A percentile compares a stretch with the other conserved stretches of the same genome.
phyloP scores from a whole-genome alignment of 2,329 filamentous ascomycete genomes.

The Phaeosphaeria sp. region DNA sequence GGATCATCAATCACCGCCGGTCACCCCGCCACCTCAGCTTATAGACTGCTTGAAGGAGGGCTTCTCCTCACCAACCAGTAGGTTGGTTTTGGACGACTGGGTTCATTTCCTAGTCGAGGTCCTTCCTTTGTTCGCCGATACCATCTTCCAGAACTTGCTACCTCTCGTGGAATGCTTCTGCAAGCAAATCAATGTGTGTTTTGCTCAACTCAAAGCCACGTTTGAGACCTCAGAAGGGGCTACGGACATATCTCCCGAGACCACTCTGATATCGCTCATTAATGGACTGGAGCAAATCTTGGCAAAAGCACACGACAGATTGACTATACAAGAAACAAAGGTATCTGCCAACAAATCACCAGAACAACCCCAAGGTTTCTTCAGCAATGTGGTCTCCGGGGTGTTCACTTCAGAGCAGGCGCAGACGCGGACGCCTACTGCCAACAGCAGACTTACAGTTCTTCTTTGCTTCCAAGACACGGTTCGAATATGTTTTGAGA shows the following conservation, averaged over 20 bases:
- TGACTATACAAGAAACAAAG: constrained; percentile 77
- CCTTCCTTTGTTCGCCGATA: constrained; percentile 80
- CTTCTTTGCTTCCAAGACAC: constrained; percentile 97
- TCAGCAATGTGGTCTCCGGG: constrained; percentile 92
- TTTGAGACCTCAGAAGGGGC: constrained; percentile 57
- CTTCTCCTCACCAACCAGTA: constrained; percentile 75
- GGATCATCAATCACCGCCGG: constrained; percentile 41
- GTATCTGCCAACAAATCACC: constrained; percentile 75
- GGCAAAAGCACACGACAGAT: constrained; percentile 82
- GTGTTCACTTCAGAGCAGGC: constrained; percentile 82
- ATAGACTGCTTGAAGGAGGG: constrained; percentile 85
- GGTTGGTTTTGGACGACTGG: constrained; percentile 88
- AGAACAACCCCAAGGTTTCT: constrained; percentile 85
- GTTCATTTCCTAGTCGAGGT: constrained; percentile 83
- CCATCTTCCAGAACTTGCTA: constrained; percentile 88
- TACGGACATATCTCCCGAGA: constrained; percentile 62
- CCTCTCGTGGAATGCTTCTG: constrained; percentile 92
- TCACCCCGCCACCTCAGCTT: constrained; percentile 70
- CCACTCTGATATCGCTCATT: constrained; percentile 82
- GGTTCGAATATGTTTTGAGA: constrained; percentile 87
- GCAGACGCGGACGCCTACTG: constrained; percentile 81
- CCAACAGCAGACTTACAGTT: constrained; percentile 91
- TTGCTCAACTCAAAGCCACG: constrained; percentile 71
- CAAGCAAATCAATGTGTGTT: constrained; percentile 74
- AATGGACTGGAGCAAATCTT: constrained; percentile 92